phyloP scores from a whole-genome alignment of 140 eudicot genomes.

The Oenanthe javanica region DNA sequence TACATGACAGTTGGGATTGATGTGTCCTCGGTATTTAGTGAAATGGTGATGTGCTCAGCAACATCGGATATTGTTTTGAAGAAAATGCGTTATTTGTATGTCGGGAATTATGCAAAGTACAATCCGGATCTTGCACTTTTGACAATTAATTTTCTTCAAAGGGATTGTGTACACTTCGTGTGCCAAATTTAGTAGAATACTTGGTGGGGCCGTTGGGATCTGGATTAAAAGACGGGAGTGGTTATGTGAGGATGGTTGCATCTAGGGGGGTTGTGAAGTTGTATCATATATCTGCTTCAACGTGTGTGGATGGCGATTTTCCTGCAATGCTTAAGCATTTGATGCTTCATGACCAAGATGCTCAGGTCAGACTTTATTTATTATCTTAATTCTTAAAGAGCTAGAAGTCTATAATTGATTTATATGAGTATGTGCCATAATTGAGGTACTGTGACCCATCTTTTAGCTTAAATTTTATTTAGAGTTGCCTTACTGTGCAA shows the following conservation, averaged over 20 bases:
- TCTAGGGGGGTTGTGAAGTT: conserved; percentile 79
- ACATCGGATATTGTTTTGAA: conserved; percentile 85
- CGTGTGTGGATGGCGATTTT: conserved; percentile 86
- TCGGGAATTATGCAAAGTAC: conserved; percentile 83
- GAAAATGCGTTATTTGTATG: conserved; percentile 93
- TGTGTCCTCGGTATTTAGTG: conserved; percentile 86
- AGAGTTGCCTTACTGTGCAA: neutral
- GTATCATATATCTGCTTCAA: conserved; percentile 77
- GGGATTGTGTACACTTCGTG: conserved; percentile 88
- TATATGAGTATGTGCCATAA: neutral
- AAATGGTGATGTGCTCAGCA: conserved; percentile 99
- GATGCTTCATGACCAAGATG: conserved; percentile 85
- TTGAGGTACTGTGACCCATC: neutral
- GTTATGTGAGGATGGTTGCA: conserved; percentile 88
- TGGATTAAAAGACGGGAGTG: conserved; percentile 82
- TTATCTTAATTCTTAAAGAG: neutral
- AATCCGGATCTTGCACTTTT: conserved; percentile 92
- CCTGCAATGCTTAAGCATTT: conserved; percentile 70
- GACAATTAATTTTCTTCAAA: conserved; percentile 85
- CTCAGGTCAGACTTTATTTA: conserved; percentile 52
- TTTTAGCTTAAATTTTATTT: neutral
- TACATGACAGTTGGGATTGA: conserved; percentile 95
- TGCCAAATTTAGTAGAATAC: conserved; percentile 87
- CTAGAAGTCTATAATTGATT: neutral
- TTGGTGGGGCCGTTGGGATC: conserved; percentile 76